Conservation (phyloP, 2,329 filamentous ascomycete genomes). For the Apiospora saccharicola region DNA sequence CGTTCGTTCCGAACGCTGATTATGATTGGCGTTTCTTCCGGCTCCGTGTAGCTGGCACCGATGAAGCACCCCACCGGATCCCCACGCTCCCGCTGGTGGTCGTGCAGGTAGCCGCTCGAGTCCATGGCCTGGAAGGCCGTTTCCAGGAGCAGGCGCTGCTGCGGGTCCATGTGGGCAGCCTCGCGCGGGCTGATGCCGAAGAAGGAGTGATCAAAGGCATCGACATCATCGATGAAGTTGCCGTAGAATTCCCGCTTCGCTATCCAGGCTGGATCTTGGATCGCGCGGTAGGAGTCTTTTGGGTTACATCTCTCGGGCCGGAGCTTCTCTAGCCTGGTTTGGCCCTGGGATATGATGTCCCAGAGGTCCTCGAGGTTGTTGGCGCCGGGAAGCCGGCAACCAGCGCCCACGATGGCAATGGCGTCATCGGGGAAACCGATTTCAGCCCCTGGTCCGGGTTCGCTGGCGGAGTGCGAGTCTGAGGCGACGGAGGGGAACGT, state of each 20-base stretch:
- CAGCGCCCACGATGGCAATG: slow-evolving; percentile 17
- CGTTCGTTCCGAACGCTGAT: neutral
- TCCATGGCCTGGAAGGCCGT: slow-evolving; percentile 33
- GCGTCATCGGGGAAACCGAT: neutral
- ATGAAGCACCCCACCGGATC: slow-evolving; percentile 39
- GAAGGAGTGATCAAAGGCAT: slow-evolving; percentile 38
- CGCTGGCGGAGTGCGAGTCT: too few relatives aligned
- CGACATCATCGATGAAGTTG: slow-evolving; percentile 33
- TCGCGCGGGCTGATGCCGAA: slow-evolving; percentile 40
- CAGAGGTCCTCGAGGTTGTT: slow-evolving; percentile 26
- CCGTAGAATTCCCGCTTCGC: slow-evolving; percentile 34
- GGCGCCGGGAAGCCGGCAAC: slow-evolving; percentile 22
- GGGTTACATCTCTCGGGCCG: slow-evolving; percentile 21
- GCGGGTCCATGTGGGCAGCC: slow-evolving; percentile 40
- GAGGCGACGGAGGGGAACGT: too few relatives aligned
- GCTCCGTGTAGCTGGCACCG: slow-evolving; percentile 34
- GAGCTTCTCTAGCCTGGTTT: neutral
- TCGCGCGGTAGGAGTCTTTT: slow-evolving; percentile 23
- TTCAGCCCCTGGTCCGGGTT: too few relatives aligned
- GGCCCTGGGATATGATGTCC: neutral
- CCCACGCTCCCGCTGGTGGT: slow-evolving; percentile 25
- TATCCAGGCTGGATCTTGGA: slow-evolving; percentile 16
- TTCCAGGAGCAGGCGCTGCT: slow-evolving; percentile 37
- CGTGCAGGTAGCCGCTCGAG: slow-evolving; percentile 31
- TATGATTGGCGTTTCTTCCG: slow-evolving; percentile 17